Evolutionary conservation across 108 stramenopile species (phyloP).

Genomic region (Mayamaea pseudoterrestris): DNA sequence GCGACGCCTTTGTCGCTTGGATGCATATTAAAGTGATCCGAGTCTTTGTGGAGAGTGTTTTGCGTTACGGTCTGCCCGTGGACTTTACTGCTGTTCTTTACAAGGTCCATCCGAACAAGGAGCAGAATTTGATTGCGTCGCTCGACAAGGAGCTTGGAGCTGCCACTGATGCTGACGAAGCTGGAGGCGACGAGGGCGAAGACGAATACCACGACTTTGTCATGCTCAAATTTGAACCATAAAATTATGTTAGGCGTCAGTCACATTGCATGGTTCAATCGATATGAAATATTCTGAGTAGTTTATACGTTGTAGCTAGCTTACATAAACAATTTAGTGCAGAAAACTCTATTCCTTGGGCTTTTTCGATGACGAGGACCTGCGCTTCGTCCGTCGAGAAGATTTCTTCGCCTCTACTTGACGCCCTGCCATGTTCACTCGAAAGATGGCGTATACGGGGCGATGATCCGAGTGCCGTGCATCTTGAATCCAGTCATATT

Average conservation of each 20-base stretch:
- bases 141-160: slow-evolving; percentile 70
- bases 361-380: too few relatives aligned
- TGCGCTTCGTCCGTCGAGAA: too few relatives aligned
- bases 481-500: slow-evolving; percentile 38
- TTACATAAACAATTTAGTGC: too few relatives aligned
- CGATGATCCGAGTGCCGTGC: slow-evolving; percentile 76
- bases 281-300: too few relatives aligned
- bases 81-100: slow-evolving; percentile 88
- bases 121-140: slow-evolving; percentile 40
- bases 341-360: too few relatives aligned
- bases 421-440: slow-evolving; percentile 11
- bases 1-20: slow-evolving; percentile 95
- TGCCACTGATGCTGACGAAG: slow-evolving; percentile 34
- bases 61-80: slow-evolving; percentile 93
- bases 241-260: slow-evolving; percentile 12
- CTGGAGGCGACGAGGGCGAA: slow-evolving; percentile 46
- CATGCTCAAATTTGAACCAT: slow-evolving; percentile 81
- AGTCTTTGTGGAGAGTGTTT: slow-evolving; percentile 92
- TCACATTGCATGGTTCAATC: too few relatives aligned
- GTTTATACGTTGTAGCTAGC: too few relatives aligned
- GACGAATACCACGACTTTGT: slow-evolving; percentile 85
- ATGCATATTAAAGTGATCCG: slow-evolving; percentile 97
- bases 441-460: slow-evolving; percentile 66
- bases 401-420: slow-evolving; percentile 2
- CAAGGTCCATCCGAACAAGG: slow-evolving; percentile 71